Evolutionary conservation across 1,284 basidiomycete species (phyloP).

Genomic region (Trichosporon coremiiforme): DNA sequence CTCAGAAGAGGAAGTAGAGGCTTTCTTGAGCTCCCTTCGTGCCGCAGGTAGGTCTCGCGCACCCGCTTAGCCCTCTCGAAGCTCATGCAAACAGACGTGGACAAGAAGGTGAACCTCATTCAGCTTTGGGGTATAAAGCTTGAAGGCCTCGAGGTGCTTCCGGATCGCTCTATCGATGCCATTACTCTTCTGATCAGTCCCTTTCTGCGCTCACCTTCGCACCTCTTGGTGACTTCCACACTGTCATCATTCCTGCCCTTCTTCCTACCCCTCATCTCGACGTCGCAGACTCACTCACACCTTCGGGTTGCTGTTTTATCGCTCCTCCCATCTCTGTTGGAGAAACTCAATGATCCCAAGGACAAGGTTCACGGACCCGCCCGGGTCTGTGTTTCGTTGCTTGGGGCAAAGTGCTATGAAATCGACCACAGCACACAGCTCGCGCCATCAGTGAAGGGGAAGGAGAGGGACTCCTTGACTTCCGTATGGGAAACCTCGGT

Average conservation of each 20-base stretch:
- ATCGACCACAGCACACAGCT: conserved; percentile 28
- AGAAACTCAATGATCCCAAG: conserved; percentile 53
- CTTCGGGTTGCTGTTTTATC: conserved; percentile 41
- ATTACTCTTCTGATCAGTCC: conserved; percentile 45
- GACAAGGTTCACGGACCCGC: conserved; percentile 48
- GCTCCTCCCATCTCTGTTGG: conserved; percentile 46
- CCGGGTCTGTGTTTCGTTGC: conserved; percentile 34
- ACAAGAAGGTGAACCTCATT: conserved; percentile 53
- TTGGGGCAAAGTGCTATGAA: conserved; percentile 42
- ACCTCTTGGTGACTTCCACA: conserved; percentile 45
- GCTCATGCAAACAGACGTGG: conserved; percentile 37
- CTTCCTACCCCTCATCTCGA: conserved; percentile 47
- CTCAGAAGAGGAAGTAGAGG: conserved; percentile 43
- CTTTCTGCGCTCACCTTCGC: conserved; percentile 43
- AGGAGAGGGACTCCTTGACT: conserved; percentile 73
- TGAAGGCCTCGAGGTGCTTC: conserved; percentile 42
- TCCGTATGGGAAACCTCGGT: conserved; percentile 74
- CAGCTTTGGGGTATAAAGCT: conserved; percentile 52
- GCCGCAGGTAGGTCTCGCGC: conserved; percentile 38
- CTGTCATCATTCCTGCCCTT: conserved; percentile 49
- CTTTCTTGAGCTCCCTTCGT: conserved; percentile 43
- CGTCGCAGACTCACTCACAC: conserved; percentile 21
- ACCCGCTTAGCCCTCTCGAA: not conserved
- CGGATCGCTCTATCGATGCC: conserved; percentile 45
- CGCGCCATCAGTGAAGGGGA: conserved; percentile 59